Evolutionary conservation across 2,329 filamentous ascomycete species (phyloP), one percentile per base, ranked within the genome.

Genomic region (Pezicula radicicola): DNA sequence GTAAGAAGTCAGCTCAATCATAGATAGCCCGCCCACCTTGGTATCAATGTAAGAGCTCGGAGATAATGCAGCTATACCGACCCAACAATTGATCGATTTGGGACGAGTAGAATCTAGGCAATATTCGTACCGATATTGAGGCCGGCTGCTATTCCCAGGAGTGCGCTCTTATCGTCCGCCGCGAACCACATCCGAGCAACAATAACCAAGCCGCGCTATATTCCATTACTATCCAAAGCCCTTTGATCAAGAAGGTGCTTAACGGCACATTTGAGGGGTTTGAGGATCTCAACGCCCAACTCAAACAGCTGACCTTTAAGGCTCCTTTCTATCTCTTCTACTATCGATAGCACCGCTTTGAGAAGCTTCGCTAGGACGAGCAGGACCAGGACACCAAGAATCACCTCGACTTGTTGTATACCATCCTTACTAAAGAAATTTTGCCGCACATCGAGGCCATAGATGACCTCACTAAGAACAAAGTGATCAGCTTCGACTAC

Each of bases 401-500:
- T 18, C 68, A 70, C 49, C 57, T 67, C 18, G 48, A 63, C 6
- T 54, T 72, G 3, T 61, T 72, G 6, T 59, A 66, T 39, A 51
- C 61, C 41, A 64, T 68, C 42, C 64, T 69, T 10, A 49, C 62
- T 1, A 53, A 56, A 12, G 68, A 70, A 51, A 46, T 60, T 33
- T 45, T 46, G 16, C 52, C 49, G 15, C 51, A 49, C 8, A 55
- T 59, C 19, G 56, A 55, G n/a, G 51, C 40, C 1, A 55, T 56
- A 51, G 42, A 53, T 1, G 59, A 61, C 35, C 66, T 71, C 61
- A 66, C 66, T 39, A 66, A 60, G 44, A 70, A 72, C 51, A 60
- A 63, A 7, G 68, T 73, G 36, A 71, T 72, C 61, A 71, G 66
- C 3, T 76, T 71, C 51, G 64, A 71, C 16, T 63, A 70, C 42